Conservation (phyloP, 2,329 filamentous ascomycete genomes). For the Diaporthe amygdali region DNA sequence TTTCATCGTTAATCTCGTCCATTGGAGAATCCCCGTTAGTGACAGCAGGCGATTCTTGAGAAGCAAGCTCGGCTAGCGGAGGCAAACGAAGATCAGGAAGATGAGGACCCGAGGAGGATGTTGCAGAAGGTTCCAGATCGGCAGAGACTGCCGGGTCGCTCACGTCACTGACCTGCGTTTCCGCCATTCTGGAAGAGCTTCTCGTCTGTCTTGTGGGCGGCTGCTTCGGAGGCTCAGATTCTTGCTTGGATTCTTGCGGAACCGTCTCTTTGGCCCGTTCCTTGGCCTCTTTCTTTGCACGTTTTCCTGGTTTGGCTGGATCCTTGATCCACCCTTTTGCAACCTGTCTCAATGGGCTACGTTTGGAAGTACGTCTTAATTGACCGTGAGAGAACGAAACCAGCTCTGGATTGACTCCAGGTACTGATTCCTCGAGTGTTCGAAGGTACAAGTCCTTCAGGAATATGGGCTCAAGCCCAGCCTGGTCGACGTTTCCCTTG, state of each 20-base stretch:
- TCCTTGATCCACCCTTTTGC: constrained; percentile 2
- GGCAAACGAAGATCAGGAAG: neutral
- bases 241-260: neutral
- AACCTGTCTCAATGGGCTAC: constrained; percentile 1
- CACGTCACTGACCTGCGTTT: neutral
- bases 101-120: neutral
- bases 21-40: neutral
- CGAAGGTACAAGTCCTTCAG: neutral
- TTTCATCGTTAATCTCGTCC: neutral
- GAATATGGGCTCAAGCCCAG: constrained; percentile 12
- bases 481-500: constrained; percentile 1
- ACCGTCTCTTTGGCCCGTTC: neutral
- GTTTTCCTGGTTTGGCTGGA: neutral
- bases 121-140: neutral
- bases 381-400: neutral
- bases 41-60: neutral
- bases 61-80: neutral
- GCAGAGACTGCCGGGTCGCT: neutral
- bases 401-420: neutral
- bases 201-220: neutral
- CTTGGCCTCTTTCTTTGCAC: neutral
- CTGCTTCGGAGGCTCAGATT: neutral
- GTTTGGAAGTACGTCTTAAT: neutral
- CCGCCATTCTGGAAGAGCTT: neutral
- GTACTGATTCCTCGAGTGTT: neutral